Conservation (phyloP, 495 filamentous ascomycete genomes). For the Neurospora sp. region DNA sequence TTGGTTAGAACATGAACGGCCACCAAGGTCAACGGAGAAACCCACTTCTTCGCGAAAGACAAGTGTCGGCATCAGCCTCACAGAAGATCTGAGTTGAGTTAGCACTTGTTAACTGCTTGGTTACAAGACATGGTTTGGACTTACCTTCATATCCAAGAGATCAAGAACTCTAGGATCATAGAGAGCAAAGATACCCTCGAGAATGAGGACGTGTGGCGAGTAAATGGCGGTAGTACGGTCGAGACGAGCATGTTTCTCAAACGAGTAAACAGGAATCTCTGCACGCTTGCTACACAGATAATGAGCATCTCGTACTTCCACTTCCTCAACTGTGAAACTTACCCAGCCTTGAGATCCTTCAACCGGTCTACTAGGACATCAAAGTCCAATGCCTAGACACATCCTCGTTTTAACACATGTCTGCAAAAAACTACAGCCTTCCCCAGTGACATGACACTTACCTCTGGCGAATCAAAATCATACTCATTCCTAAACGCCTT, state of each 20-base stretch:
- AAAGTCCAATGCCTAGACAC: conserved; percentile 71
- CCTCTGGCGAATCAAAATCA: conserved; percentile 86
- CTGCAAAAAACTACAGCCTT: background rate
- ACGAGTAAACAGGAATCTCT: conserved; percentile 91
- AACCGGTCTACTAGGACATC: conserved; percentile 76
- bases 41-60: conserved; percentile 82
- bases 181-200: conserved; percentile 92
- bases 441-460: conserved; percentile 1
- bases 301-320: background rate
- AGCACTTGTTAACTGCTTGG: conserved; percentile 3
- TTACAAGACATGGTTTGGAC: too few species aligned
- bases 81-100: conserved; percentile 62
- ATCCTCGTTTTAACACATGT: background rate
- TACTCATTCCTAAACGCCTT: conserved; percentile 82
- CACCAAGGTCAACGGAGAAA: conserved; percentile 1
- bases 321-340: conserved; percentile 17
- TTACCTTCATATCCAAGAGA: conserved; percentile 79
- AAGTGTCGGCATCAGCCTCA: conserved; percentile 91
- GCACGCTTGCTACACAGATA: conserved; percentile 60
- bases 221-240: conserved; percentile 78
- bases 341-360: conserved; percentile 84
- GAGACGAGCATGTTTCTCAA: conserved; percentile 78
- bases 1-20: background rate
- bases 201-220: conserved; percentile 87
- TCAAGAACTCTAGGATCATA: conserved; percentile 82